These are phyloP conservation scores for Kitagawia praeruptora DNA, from an alignment of 129 eudicot genomes.

Conservation along the genomic window DNA sequence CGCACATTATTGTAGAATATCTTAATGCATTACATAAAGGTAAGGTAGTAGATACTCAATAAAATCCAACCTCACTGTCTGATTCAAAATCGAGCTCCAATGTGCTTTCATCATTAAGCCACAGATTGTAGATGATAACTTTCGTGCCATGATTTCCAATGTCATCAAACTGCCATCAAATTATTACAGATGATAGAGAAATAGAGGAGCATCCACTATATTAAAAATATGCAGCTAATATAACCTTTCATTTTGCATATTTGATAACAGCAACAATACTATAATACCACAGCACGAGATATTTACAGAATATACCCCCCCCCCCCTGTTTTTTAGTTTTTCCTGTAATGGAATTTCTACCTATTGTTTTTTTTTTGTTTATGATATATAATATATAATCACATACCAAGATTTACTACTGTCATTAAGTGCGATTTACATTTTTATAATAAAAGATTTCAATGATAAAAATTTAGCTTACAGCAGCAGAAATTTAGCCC, in stretches of 20 bases:
- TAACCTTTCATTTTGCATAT: background rate
- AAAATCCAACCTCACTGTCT: conserved; percentile 37
- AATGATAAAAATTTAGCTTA: background rate
- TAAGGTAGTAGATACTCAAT: background rate
- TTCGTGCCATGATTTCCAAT: conserved; percentile 82
- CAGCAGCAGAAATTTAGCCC: background rate
- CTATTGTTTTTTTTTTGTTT: background rate
- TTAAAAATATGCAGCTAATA: background rate
- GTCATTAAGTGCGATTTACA: background rate
- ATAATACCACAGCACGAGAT: background rate
- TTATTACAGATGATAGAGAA: background rate
- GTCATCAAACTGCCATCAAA: conserved; percentile 45
- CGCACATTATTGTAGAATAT: background rate
- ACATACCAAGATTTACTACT: background rate
- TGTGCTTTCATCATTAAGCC: conserved; percentile 56
- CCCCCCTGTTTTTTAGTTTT: background rate
- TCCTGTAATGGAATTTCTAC: background rate
- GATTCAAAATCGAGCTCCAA: conserved; percentile 49
- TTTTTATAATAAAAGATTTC: too few species aligned
- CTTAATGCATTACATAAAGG: conserved; percentile 4
- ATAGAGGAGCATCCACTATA: background rate
- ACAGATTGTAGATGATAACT: conserved; percentile 70
- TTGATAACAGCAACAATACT: background rate
- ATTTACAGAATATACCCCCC: background rate
- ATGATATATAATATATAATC: background rate